Percentiles rank a stretch among this genome's conserved stretches.
These are phyloP conservation scores for Lactarius psammicola DNA, from an alignment of 768 basidiomycete genomes.

Conservation along the genomic window DNA sequence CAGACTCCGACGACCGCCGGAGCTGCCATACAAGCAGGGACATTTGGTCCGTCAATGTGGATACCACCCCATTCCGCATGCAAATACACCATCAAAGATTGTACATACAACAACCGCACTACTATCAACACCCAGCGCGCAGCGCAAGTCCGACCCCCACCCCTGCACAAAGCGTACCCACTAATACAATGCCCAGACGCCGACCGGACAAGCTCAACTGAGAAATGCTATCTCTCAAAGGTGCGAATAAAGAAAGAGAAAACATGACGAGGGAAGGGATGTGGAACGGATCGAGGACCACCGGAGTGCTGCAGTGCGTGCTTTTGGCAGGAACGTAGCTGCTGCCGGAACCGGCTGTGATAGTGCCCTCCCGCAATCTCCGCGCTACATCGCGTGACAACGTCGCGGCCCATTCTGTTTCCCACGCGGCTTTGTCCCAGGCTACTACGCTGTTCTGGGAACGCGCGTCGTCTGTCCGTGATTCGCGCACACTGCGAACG, in stretches of 20 bases:
- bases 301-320: constrained; percentile 31
- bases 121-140: constrained; percentile 12
- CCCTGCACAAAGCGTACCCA: constrained; percentile 46
- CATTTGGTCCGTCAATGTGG: background rate
- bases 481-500: constrained; percentile 44
- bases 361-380: constrained; percentile 43
- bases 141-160: constrained; percentile 44
- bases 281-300: constrained; percentile 61
- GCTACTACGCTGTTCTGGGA: constrained; percentile 5
- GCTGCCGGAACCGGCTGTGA: constrained; percentile 6
- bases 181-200: constrained; percentile 37
- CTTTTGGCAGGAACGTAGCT: constrained; percentile 19
- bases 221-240: constrained; percentile 37
- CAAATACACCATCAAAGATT: background rate
- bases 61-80: too few relatives aligned
- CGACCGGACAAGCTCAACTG: constrained; percentile 30
- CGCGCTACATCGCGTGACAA: constrained; percentile 63
- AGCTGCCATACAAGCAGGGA: too few relatives aligned
- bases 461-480: constrained; percentile 24
- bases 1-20: too few relatives aligned
- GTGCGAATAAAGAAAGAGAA: constrained; percentile 58
- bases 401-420: constrained; percentile 58
- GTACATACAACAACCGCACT: background rate
- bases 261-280: constrained; percentile 60
- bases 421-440: constrained; percentile 68